Percentiles rank a stretch among this genome's conserved stretches.
Conservation (phyloP, 345 rosid species). For the Acer saccharum region DNA sequence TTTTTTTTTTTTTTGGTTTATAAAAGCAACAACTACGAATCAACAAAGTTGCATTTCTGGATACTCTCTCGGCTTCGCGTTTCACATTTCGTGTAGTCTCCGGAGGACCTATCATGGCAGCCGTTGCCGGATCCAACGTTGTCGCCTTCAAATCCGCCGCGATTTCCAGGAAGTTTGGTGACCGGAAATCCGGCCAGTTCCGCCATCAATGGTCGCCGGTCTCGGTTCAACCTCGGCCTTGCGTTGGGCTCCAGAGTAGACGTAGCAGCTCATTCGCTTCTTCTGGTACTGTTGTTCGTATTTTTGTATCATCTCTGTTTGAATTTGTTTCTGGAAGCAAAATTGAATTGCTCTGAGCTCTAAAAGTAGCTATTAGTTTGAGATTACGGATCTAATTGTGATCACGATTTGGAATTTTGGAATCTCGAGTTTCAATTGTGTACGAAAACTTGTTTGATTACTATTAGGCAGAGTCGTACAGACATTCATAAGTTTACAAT, state of each 20-base stretch:
- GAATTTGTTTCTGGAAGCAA: neutral
- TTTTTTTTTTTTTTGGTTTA: too few species aligned
- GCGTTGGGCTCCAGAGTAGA: conserved; percentile 44
- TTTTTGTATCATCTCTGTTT: neutral
- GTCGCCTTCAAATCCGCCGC: conserved; percentile 50
- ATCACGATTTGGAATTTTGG: neutral
- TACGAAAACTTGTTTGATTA: neutral
- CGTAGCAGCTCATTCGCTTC: conserved; percentile 46
- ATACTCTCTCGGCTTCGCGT: conserved; percentile 29
- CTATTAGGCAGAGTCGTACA: too few species aligned
- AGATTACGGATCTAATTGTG: neutral
- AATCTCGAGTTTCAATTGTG: neutral
- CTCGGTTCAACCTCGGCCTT: conserved; percentile 33
- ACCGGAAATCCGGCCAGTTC: conserved; percentile 42
- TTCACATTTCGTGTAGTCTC: conserved; percentile 29
- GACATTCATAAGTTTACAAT: neutral
- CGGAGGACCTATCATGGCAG: conserved; percentile 50
- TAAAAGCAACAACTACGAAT: too few species aligned
- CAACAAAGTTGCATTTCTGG: conserved; percentile 47
- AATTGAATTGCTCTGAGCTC: neutral
- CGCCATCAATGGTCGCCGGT: conserved; percentile 57
- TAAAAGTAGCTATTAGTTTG: neutral
- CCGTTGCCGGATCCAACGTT: conserved; percentile 55
- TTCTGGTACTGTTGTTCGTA: conserved; percentile 44
- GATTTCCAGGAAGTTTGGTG: conserved; percentile 27